These are phyloP conservation scores for Ramaria sp. DNA, from an alignment of 768 basidiomycete genomes.

Conservation along the genomic window DNA sequence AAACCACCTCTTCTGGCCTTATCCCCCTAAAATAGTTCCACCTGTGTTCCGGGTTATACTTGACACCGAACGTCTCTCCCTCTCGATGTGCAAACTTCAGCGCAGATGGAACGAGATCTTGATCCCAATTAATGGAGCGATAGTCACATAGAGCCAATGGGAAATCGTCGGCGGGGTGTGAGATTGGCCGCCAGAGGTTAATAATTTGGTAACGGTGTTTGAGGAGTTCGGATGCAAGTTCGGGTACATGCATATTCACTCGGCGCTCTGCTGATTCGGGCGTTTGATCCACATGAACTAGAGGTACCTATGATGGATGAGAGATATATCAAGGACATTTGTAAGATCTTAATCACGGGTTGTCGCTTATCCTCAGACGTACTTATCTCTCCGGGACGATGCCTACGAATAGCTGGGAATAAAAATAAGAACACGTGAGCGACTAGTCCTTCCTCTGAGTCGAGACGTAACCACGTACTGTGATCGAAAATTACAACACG, in stretches of 20 bases:
- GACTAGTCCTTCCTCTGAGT: neutral
- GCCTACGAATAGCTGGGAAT: constrained; percentile 35
- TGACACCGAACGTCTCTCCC: constrained; percentile 32
- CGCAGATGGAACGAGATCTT: constrained; percentile 27
- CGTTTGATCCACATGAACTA: constrained; percentile 38
- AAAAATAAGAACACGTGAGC: neutral
- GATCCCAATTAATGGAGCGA: constrained; percentile 26
- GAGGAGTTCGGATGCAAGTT: constrained; percentile 28
- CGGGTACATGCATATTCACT: constrained; percentile 33
- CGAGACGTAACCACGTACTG: constrained; percentile 17
- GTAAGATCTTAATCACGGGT: constrained; percentile 18
- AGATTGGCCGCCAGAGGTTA: constrained; percentile 45
- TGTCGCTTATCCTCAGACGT: constrained; percentile 31
- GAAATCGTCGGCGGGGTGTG: constrained; percentile 33
- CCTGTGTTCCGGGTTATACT: constrained; percentile 26
- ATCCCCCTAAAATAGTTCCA: constrained; percentile 38
- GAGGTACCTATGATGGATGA: constrained; percentile 15
- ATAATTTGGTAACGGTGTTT: constrained; percentile 39
- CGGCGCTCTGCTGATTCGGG: constrained; percentile 26
- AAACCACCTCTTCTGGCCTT: constrained; percentile 32
- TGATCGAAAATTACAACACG: constrained; percentile 31
- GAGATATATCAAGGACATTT: constrained; percentile 6
- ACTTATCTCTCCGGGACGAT: constrained; percentile 24
- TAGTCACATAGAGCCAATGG: constrained; percentile 40
- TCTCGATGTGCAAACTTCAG: constrained; percentile 31